phyloP scores from a whole-genome alignment of 2,329 filamentous ascomycete species.

The Pestalotiopsis sp. region DNA sequence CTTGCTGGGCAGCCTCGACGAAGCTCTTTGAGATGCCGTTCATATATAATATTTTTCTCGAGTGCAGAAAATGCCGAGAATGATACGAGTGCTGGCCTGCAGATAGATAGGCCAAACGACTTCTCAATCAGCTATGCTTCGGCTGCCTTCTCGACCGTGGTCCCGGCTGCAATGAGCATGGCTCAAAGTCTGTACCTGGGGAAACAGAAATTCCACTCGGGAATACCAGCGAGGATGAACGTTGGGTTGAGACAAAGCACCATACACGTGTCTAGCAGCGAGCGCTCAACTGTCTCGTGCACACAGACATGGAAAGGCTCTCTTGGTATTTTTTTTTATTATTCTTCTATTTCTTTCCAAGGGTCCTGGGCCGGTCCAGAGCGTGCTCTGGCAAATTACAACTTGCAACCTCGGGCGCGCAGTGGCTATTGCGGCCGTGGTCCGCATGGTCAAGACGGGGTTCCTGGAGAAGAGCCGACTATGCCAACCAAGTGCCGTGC shows the following conservation, averaged over 20 bases:
- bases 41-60: neutral
- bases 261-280: slow-evolving; percentile 8
- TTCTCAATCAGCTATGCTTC: neutral
- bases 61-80: neutral
- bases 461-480: neutral
- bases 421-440: neutral
- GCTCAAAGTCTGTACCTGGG: neutral
- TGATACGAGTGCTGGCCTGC: neutral
- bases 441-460: neutral
- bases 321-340: neutral
- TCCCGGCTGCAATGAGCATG: neutral
- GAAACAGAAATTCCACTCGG: neutral
- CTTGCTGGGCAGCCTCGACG: neutral
- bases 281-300: neutral
- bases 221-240: neutral
- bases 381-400: slow-evolving; percentile 5
- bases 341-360: neutral
- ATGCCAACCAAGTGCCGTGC: slow-evolving; percentile 5
- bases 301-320: neutral
- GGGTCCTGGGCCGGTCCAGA: slow-evolving; percentile 1
- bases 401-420: slow-evolving; percentile 2
- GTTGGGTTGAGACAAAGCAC: slow-evolving; percentile 2
- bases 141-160: neutral
- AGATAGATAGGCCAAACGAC: neutral
- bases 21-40: neutral